A percentile compares a stretch with the other conserved stretches of the same genome.
Conservation (phyloP, 345 rosid genomes). For the Syzygium jambos region DNA sequence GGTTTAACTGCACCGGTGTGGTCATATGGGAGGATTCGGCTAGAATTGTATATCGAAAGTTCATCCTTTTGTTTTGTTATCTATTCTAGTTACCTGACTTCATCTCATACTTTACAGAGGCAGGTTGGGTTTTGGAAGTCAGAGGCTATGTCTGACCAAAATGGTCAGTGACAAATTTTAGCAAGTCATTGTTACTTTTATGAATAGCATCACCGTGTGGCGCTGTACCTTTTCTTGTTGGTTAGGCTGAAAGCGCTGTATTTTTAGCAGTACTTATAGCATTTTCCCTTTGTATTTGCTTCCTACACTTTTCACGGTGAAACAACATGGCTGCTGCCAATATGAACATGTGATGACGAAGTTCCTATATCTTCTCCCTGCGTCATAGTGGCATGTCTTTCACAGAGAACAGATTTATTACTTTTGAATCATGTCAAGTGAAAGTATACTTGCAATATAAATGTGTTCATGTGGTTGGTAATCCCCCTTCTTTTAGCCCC, state of each 20-base stretch:
- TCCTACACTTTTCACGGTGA: not conserved
- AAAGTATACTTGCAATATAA: not conserved
- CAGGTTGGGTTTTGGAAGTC: slow-evolving; percentile 42
- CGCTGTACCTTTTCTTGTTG: not conserved
- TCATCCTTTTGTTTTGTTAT: not conserved
- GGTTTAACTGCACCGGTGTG: not conserved
- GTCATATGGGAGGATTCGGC: not conserved
- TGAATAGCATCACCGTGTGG: not conserved
- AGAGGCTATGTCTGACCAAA: slow-evolving; percentile 18
- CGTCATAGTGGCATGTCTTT: not conserved
- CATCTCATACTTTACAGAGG: slow-evolving; percentile 20
- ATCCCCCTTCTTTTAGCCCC: not conserved
- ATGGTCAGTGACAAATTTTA: slow-evolving; percentile 21
- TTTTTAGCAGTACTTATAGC: not conserved
- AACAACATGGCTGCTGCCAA: not conserved
- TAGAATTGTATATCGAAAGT: not conserved
- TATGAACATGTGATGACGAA: not conserved
- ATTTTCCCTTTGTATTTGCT: not conserved
- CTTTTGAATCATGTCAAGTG: not conserved
- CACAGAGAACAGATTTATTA: not conserved
- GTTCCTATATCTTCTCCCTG: not conserved
- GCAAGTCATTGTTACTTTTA: not conserved
- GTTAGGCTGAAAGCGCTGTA: not conserved
- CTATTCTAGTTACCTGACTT: not conserved
- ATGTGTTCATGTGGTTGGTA: not conserved